phyloP scores from a whole-genome alignment of 2,329 filamentous ascomycete genomes.

The Penicillium sp. region DNA sequence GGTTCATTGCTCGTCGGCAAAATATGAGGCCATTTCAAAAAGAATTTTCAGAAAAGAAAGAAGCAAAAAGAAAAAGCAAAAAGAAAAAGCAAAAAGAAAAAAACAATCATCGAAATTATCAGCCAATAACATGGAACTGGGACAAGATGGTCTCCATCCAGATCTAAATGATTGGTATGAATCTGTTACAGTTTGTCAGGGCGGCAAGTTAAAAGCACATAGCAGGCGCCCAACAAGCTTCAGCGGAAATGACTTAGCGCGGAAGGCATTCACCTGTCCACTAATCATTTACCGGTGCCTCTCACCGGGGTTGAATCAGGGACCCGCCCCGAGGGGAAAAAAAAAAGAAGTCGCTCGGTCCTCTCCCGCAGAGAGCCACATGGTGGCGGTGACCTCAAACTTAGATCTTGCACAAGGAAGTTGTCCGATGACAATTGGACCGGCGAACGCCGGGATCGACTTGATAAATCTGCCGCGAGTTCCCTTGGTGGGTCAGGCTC shows the following conservation, averaged over 20 bases:
- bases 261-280: background rate
- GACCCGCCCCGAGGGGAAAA: background rate
- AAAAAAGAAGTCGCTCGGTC: background rate
- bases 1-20: background rate
- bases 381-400: slow-evolving; percentile 1
- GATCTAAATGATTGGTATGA: background rate
- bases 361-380: slow-evolving; percentile 2
- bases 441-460: slow-evolving; percentile 19
- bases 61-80: no score
- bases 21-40: no score
- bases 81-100: background rate
- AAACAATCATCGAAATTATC: background rate
- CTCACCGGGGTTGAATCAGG: slow-evolving; percentile 3
- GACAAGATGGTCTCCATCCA: slow-evolving; percentile 1
- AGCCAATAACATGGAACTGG: background rate
- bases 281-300: background rate
- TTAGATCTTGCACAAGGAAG: background rate
- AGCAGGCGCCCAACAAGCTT: slow-evolving; percentile 14
- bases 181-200: slow-evolving; percentile 1
- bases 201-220: background rate
- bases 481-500: background rate
- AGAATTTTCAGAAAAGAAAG: no score
- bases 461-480: slow-evolving; percentile 17
- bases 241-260: background rate
- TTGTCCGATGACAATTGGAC: slow-evolving; percentile 8